phyloP scores from a whole-genome alignment of 768 basidiomycete genomes.

The Leccinum incarnatum region DNA sequence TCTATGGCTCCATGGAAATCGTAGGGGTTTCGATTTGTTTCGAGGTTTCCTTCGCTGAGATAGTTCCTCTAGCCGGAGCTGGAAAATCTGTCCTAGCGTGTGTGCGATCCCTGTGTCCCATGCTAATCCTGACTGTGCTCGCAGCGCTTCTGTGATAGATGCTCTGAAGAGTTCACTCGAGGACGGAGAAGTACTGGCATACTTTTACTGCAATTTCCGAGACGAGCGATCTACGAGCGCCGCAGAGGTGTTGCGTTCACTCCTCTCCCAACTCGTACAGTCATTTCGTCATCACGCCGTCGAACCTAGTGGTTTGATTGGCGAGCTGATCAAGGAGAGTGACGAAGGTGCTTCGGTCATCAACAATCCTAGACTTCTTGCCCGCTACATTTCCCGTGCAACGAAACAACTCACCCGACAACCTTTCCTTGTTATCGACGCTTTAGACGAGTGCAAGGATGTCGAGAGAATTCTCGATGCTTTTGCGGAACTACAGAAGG shows the following conservation, averaged over 20 bases:
- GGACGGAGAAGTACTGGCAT: conserved; percentile 4
- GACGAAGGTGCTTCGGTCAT: neutral
- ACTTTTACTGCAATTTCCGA: conserved; percentile 25
- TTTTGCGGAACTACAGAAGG: neutral
- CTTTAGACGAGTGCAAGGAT: neutral
- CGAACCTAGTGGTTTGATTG: neutral
- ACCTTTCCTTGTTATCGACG: conserved; percentile 15
- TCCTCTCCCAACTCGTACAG: conserved; percentile 16
- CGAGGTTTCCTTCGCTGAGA: neutral
- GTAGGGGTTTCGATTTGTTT: neutral
- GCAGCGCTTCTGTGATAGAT: conserved; percentile 16
- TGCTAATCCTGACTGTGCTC: neutral
- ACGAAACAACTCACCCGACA: neutral
- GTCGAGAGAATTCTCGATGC: neutral
- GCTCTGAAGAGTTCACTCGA: neutral
- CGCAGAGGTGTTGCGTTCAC: conserved; percentile 13
- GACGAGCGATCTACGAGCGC: conserved; percentile 6
- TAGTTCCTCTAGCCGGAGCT: conserved; percentile 2
- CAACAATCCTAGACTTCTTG: neutral
- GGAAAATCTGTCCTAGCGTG: conserved; percentile 20
- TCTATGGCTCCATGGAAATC: conserved; percentile 17
- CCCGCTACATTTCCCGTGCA: conserved; percentile 1
- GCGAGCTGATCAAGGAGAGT: neutral
- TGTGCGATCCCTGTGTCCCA: neutral
- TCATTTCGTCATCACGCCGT: neutral